phyloP scores from a whole-genome alignment of 2,329 filamentous ascomycete species.

The Fusarium napiforme region DNA sequence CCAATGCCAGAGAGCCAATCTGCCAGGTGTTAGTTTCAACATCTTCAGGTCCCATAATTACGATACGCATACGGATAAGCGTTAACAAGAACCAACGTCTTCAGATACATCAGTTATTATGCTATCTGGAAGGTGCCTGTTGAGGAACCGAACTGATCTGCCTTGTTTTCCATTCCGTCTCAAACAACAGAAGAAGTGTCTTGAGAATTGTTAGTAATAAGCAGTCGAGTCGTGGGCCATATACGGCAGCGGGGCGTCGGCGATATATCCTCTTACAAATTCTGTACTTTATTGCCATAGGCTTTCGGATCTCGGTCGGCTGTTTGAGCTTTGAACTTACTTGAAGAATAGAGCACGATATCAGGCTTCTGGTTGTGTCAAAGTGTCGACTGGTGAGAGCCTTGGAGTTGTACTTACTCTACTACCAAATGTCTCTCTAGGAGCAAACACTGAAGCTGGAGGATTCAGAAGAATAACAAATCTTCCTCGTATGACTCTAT shows the following conservation, averaged over 20 bases:
- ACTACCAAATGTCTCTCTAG: neutral
- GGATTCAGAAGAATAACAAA: neutral
- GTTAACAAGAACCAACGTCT: conserved; percentile 3
- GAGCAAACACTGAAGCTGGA: neutral
- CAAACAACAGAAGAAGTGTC: neutral
- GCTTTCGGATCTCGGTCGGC: neutral
- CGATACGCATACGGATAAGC: conserved; percentile 16
- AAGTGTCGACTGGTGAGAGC: neutral
- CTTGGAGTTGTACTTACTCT: neutral
- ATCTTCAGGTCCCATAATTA: neutral
- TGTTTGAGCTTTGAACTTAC: neutral
- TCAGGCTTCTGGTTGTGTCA: neutral
- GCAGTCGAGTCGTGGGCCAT: neutral
- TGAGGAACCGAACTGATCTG: neutral
- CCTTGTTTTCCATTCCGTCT: neutral
- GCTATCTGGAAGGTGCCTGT: neutral
- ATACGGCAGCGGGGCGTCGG: neutral
- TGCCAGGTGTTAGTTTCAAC: neutral
- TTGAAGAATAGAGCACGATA: neutral
- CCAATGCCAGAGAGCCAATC: neutral
- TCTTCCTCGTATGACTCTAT: neutral
- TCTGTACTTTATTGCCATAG: neutral
- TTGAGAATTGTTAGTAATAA: neutral
- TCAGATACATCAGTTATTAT: neutral
- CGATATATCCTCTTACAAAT: neutral